Percentiles rank a stretch among this genome's conserved stretches.
These are phyloP conservation scores for Stephanodiscus minutulus DNA, from an alignment of 108 stramenopile species.

Conservation along the genomic window DNA sequence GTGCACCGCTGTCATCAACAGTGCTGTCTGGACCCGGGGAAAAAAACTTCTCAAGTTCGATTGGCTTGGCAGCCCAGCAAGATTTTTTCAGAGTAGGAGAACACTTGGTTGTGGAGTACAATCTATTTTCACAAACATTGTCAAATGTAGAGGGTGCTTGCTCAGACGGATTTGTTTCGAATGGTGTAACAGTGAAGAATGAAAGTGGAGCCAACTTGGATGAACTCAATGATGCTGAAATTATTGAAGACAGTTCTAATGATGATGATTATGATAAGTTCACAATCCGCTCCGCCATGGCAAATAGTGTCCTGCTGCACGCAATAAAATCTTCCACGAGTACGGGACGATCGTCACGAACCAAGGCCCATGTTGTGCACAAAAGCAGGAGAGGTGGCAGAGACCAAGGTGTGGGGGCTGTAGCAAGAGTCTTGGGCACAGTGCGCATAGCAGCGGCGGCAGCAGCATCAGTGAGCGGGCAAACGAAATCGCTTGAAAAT, in stretches of 20 bases:
- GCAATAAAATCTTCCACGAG: conserved; percentile 15
- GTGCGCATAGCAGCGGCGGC: conserved; percentile 41
- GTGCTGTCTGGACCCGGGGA: conserved; percentile 23
- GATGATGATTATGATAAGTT: conserved; percentile 6
- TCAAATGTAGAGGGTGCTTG: not conserved
- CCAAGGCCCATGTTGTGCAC: conserved; percentile 16
- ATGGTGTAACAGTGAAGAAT: not conserved
- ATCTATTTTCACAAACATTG: not conserved
- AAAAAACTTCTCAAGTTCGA: conserved; percentile 15
- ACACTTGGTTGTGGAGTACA: not conserved
- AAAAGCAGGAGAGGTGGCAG: conserved; percentile 14
- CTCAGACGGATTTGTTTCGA: not conserved
- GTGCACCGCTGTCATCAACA: conserved; percentile 11
- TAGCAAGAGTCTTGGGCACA: conserved; percentile 38
- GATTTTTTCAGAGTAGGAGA: not conserved
- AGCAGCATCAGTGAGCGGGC: conserved; percentile 6
- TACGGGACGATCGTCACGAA: conserved; percentile 24
- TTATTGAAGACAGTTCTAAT: conserved; percentile 1
- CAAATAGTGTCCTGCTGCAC: conserved; percentile 22
- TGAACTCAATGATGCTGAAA: not conserved
- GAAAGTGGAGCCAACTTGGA: not conserved
- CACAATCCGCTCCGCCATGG: conserved; percentile 14
- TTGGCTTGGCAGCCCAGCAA: conserved; percentile 11
- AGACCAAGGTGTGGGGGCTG: conserved; percentile 7
- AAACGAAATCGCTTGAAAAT: not conserved